Evolutionary conservation across 2,329 filamentous ascomycete genomes (phyloP), one percentile per base, ranked within the genome.

Genomic region (Fusarium sp.): DNA sequence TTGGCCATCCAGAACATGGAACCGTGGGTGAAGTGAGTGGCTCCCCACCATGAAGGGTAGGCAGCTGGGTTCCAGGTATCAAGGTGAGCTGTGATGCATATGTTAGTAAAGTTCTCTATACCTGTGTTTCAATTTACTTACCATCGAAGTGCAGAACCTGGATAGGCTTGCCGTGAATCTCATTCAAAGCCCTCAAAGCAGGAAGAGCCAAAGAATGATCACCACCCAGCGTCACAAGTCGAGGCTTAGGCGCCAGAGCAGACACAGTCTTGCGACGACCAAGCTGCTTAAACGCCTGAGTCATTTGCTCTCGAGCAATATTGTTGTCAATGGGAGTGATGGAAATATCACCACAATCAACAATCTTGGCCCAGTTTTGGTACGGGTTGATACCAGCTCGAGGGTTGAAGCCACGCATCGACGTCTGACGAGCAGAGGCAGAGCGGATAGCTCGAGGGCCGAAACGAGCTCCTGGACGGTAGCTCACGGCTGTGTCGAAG

Each of bases 341-440:
- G 28, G 94, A 93, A 57, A 97, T 93, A 77, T 97, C 94, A 46
- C 94, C 94, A 78, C 94, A 98, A 83, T 98, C 94, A 50, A 95
- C 84, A 62, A 97, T 88, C 49, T 87, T 93, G 11, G 93, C 91
- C 88, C 93, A 95, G 74, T 88, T 91, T 77, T 91, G 69, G 81
- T 96, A 97, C 0, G 94, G 93, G 79, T 97, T 98, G 70, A 97
- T 86, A 38, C 86, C 86, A 3, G 93, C 93, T 23, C 93, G 89
- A 4, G 92, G 88, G 80, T 97, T 97, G 86, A 92, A 82, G 76
- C 91, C 92, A 41, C 93, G 88, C 78, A 92, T 93, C 5, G 89
- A 86, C 16, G 91, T 93, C 80, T 97, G 94, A 21, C 94, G 89
- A 10, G 91, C 86, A 31, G 93, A 95, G 39, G 93, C 94, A 38